These are phyloP conservation scores for Artemisia tridentata DNA, from an alignment of 129 eudicot genomes.

Conservation along the genomic window DNA sequence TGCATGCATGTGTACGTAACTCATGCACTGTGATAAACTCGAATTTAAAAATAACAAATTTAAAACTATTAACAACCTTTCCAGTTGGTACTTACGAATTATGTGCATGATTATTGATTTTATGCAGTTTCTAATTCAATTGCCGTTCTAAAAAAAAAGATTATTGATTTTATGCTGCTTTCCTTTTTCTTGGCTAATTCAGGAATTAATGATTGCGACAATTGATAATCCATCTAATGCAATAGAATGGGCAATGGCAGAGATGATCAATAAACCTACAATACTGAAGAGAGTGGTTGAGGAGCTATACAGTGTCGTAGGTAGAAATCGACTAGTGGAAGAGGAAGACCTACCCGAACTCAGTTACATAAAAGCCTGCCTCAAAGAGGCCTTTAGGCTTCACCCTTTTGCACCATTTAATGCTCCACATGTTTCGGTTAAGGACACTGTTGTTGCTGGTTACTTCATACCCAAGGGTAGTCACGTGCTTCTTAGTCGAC, in stretches of 20 bases:
- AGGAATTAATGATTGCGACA: conserved; percentile 25
- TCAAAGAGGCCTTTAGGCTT: conserved; percentile 24
- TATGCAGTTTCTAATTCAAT: too few species aligned
- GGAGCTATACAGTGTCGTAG: conserved; percentile 26
- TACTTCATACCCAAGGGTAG: conserved; percentile 38
- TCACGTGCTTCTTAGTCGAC: conserved; percentile 21
- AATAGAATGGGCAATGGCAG: conserved; percentile 17
- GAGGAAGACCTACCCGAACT: conserved; percentile 22
- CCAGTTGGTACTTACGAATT: background rate
- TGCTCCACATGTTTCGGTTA: conserved; percentile 22
- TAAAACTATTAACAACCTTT: background rate
- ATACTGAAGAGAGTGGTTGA: background rate
- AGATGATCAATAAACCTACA: conserved; percentile 18
- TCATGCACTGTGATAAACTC: background rate
- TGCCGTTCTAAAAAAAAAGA: too few species aligned
- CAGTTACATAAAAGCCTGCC: conserved; percentile 31
- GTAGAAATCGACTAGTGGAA: conserved; percentile 12
- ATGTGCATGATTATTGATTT: background rate
- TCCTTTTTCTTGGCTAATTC: background rate
- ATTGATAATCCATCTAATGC: conserved; percentile 23
- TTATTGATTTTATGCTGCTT: background rate
- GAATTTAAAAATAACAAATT: too few species aligned
- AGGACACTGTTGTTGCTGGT: conserved; percentile 16
- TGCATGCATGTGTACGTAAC: background rate
- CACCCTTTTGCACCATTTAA: conserved; percentile 26